These are phyloP conservation scores for Biscogniauxia mediterranea DNA, from an alignment of 2,329 filamentous ascomycete genomes.

Conservation along the genomic window DNA sequence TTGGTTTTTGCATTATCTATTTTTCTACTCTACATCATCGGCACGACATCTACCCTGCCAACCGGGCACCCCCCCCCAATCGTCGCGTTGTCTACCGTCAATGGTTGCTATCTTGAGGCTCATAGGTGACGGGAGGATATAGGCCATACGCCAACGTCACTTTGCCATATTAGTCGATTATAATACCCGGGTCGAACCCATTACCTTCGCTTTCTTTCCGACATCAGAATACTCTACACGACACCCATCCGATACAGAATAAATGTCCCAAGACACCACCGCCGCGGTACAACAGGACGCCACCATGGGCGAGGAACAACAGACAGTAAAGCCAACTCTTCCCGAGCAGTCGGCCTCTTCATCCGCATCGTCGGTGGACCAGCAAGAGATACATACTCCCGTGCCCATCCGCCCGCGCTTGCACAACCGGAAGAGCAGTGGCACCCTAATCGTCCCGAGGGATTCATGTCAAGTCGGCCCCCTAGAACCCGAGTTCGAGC, in stretches of 20 bases:
- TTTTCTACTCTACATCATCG: slow-evolving; percentile 5
- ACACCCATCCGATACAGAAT: background rate
- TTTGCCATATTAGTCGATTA: background rate
- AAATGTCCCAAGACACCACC: background rate
- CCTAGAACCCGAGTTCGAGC: slow-evolving; percentile 72
- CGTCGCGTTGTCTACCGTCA: slow-evolving; percentile 6
- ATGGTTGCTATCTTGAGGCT: slow-evolving; percentile 20
- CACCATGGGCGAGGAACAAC: slow-evolving; percentile 26
- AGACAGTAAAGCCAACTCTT: slow-evolving; percentile 24
- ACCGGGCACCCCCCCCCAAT: background rate
- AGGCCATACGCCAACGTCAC: slow-evolving; percentile 9
- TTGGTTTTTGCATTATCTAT: slow-evolving; percentile 8
- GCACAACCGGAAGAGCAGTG: slow-evolving; percentile 73
- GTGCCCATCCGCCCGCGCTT: slow-evolving; percentile 63
- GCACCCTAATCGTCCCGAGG: slow-evolving; percentile 77
- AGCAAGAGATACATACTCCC: slow-evolving; percentile 47
- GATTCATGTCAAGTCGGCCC: slow-evolving; percentile 73
- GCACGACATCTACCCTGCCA: slow-evolving; percentile 2
- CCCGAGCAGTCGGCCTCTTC: slow-evolving; percentile 32
- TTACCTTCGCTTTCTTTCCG: slow-evolving; percentile 12
- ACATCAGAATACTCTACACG: slow-evolving; percentile 8
- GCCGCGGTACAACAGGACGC: slow-evolving; percentile 6
- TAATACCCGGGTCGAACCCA: slow-evolving; percentile 1
- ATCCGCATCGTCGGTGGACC: slow-evolving; percentile 29
- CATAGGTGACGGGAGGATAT: slow-evolving; percentile 23